These are phyloP conservation scores for Cadophora sp. DNA, from an alignment of 2,329 filamentous ascomycete genomes.

Conservation along the genomic window DNA sequence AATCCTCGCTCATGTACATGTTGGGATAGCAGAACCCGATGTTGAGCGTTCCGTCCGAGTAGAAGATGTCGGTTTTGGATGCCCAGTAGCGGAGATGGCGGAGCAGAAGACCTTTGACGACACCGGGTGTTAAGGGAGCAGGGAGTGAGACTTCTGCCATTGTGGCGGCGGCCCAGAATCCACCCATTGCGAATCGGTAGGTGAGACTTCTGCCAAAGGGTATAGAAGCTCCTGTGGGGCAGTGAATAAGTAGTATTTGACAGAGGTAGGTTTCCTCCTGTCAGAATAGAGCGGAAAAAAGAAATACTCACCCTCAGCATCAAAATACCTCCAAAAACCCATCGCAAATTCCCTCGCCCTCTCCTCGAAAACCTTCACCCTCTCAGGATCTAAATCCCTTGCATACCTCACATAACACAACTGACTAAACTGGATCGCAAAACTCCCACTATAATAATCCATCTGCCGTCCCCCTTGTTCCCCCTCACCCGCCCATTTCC, in stretches of 20 bases:
- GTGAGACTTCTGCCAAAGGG: constrained; percentile 59
- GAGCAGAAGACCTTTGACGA: constrained; percentile 55
- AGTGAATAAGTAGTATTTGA: no score
- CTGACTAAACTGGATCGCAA: constrained; percentile 59
- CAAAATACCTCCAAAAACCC: constrained; percentile 56
- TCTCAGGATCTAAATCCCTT: constrained; percentile 48
- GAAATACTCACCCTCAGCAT: constrained; percentile 47
- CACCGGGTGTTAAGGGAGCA: constrained; percentile 45
- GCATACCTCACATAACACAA: constrained; percentile 54
- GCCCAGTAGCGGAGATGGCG: constrained; percentile 59
- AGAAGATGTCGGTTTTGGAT: constrained; percentile 51
- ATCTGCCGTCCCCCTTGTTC: constrained; percentile 48
- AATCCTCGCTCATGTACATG: constrained; percentile 62
- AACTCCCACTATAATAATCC: constrained; percentile 61
- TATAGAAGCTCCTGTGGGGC: constrained; percentile 52
- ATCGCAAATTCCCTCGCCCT: constrained; percentile 50
- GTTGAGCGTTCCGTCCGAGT: constrained; percentile 55
- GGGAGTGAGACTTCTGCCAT: constrained; percentile 51
- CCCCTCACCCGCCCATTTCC: constrained; percentile 42
- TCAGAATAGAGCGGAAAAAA: neutral
- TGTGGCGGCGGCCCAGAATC: constrained; percentile 54
- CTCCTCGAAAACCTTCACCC: constrained; percentile 47
- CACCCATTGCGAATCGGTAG: constrained; percentile 58
- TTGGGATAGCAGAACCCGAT: constrained; percentile 53
- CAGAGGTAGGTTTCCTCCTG: no score